These are phyloP conservation scores for Nidularia pulvinata DNA, from an alignment of 768 basidiomycete genomes.

Conservation along the genomic window DNA sequence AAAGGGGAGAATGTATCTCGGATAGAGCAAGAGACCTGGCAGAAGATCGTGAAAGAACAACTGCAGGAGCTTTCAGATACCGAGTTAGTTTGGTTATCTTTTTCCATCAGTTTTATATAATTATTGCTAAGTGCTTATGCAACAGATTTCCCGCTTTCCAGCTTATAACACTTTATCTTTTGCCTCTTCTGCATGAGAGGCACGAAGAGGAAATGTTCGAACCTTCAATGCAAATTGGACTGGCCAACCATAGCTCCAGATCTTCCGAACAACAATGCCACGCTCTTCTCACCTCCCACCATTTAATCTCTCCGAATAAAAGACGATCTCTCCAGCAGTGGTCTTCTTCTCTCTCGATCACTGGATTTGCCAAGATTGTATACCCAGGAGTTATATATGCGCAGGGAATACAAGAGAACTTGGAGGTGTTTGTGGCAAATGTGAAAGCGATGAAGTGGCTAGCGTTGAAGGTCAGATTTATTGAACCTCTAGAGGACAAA, in stretches of 20 bases:
- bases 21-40: conserved; percentile 50
- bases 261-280: conserved; percentile 35
- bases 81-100: conserved; percentile 17
- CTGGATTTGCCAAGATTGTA: conserved; percentile 75
- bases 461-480: conserved; percentile 61
- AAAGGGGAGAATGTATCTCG: conserved; percentile 47
- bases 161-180: conserved; percentile 52
- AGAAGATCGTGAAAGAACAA: conserved; percentile 32
- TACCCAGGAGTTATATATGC: conserved; percentile 78
- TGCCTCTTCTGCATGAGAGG: conserved; percentile 53
- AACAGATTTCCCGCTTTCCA: conserved; percentile 63
- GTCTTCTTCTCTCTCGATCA: conserved; percentile 50
- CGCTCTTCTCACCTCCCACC: conserved; percentile 72
- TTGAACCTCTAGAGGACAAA: conserved; percentile 37
- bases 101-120: not conserved
- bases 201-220: conserved; percentile 2
- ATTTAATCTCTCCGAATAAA: conserved; percentile 65
- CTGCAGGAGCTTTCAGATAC: conserved; percentile 28
- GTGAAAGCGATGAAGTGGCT: conserved; percentile 83
- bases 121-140: not conserved
- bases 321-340: conserved; percentile 56
- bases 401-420: conserved; percentile 47
- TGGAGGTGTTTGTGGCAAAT: conserved; percentile 65
- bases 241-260: not conserved
- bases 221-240: not conserved